phyloP scores from a whole-genome alignment of 805 yeast species.

The Cyberlindnera euphorbiiphila region DNA sequence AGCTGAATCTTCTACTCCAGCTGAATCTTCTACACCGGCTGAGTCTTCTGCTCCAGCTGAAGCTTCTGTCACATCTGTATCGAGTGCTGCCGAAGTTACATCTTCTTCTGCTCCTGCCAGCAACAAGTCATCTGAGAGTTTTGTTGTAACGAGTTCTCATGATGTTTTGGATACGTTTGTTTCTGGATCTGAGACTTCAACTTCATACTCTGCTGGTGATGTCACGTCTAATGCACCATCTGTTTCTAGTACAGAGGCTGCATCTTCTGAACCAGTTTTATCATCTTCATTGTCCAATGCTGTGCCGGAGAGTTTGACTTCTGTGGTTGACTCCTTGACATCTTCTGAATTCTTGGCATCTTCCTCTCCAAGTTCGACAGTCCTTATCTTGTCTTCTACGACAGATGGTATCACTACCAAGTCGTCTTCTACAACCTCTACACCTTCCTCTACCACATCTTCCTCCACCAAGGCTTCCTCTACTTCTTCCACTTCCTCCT shows the following conservation, averaged over 20 bases:
- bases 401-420: slow-evolving; percentile 11
- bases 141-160: too few relatives aligned
- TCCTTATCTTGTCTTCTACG: slow-evolving; percentile 2
- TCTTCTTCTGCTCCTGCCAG: slow-evolving; percentile 5
- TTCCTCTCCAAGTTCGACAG: slow-evolving; percentile 2
- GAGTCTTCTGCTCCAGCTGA: slow-evolving; percentile 7
- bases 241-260: too few relatives aligned
- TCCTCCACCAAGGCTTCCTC: slow-evolving; percentile 11
- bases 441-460: slow-evolving; percentile 21
- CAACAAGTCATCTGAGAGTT: too few relatives aligned
- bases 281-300: too few relatives aligned
- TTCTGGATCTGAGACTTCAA: too few relatives aligned
- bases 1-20: not conserved
- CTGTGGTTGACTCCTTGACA: too few relatives aligned
- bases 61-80: slow-evolving; percentile 1
- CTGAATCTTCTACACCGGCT: too few relatives aligned
- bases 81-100: slow-evolving; percentile 1
- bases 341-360: slow-evolving; percentile 1
- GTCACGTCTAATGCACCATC: too few relatives aligned
- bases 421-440: slow-evolving; percentile 17
- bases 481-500: slow-evolving; percentile 13
- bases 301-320: too few relatives aligned
- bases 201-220: too few relatives aligned
- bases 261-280: too few relatives aligned
- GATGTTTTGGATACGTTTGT: too few relatives aligned